phyloP scores from a whole-genome alignment of 371 early-diverging fungal genomes.

The Circinella umbellata region DNA sequence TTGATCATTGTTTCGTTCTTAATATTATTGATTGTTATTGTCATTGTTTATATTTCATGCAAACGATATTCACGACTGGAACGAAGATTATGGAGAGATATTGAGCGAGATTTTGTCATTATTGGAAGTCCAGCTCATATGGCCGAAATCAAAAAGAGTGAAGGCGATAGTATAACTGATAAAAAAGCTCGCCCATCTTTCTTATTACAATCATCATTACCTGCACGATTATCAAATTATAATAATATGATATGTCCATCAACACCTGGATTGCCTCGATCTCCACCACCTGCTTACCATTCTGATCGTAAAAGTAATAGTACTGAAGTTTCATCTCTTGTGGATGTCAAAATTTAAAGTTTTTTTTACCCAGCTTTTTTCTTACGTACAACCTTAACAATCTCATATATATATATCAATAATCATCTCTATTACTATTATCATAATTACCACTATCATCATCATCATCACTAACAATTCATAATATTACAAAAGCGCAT shows the following conservation, averaged over 20 bases:
- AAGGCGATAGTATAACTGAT: conserved; percentile 2
- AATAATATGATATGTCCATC: neutral
- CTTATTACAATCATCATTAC: neutral
- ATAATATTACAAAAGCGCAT: no score
- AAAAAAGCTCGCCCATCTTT: conserved; percentile 6
- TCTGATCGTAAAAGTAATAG: neutral
- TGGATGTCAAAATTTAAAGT: conserved; percentile 11
- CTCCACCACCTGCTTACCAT: conserved; percentile 24
- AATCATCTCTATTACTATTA: no score
- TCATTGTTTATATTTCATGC: conserved; percentile 4
- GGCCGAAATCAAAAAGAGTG: conserved; percentile 26
- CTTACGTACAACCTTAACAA: neutral
- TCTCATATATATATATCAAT: neutral
- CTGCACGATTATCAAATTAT: neutral
- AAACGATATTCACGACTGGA: neutral
- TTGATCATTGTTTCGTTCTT: neutral
- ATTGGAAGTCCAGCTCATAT: conserved; percentile 32
- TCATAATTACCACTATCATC: no score
- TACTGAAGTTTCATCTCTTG: neutral
- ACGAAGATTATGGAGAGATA: conserved; percentile 13
- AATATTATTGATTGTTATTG: neutral
- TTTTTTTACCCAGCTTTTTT: neutral
- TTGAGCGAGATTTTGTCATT: conserved; percentile 30
- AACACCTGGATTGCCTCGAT: conserved; percentile 10
- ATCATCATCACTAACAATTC: no score